These are phyloP conservation scores for Leccinum aurantiacum DNA, from an alignment of 768 basidiomycete species.

Conservation along the genomic window DNA sequence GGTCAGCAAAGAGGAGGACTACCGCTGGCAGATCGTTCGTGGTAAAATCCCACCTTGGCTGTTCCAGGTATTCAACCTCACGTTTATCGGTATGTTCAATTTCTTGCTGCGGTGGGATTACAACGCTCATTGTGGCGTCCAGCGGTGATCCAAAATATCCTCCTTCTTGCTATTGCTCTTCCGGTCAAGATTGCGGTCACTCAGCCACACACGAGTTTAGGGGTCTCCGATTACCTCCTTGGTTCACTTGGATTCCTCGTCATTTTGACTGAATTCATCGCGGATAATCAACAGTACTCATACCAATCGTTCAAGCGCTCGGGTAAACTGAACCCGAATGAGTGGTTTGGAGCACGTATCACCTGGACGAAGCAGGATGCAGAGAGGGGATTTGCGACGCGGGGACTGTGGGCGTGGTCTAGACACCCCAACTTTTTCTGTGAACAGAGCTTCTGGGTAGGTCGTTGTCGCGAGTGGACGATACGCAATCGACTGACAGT, in stretches of 20 bases:
- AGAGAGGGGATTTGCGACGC: constrained; percentile 79
- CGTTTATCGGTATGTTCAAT: constrained; percentile 63
- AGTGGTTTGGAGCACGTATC: constrained; percentile 70
- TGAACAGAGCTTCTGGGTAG: constrained; percentile 86
- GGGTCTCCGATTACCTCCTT: constrained; percentile 62
- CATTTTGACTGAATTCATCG: constrained; percentile 71
- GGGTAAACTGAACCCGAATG: constrained; percentile 35
- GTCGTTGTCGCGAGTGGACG: constrained; percentile 18
- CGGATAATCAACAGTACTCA: constrained; percentile 91
- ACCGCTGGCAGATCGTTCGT: constrained; percentile 85
- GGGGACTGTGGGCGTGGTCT: constrained; percentile 83
- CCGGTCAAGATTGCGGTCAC: constrained; percentile 57
- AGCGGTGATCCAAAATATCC: constrained; percentile 76
- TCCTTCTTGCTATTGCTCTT: constrained; percentile 70
- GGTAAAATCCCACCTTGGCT: constrained; percentile 50
- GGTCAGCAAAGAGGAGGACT: constrained; percentile 79
- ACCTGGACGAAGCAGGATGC: constrained; percentile 65
- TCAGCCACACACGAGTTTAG: constrained; percentile 53
- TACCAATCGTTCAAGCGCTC: constrained; percentile 76
- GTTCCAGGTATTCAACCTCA: constrained; percentile 60
- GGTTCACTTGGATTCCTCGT: constrained; percentile 55
- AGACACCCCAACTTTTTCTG: constrained; percentile 93
- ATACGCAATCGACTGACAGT: constrained; percentile 1
- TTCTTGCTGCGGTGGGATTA: not conserved
- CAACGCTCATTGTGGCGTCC: constrained; percentile 3